These are phyloP conservation scores for Stygiomarasmius scandens DNA, from an alignment of 1,284 basidiomycete species.

Conservation along the genomic window DNA sequence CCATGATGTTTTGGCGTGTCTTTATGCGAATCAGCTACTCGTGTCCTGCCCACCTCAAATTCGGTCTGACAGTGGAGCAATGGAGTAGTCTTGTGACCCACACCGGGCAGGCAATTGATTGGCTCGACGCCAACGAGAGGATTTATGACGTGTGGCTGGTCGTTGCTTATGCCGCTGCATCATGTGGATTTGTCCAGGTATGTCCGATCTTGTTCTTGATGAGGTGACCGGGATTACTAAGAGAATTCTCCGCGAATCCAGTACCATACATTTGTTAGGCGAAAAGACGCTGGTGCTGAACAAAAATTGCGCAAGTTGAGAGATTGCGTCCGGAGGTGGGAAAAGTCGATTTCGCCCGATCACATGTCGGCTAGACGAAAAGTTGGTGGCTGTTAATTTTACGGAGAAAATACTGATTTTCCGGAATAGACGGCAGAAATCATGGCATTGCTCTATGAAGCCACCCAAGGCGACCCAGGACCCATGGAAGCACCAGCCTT, in stretches of 20 bases:
- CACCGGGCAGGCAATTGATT: constrained; percentile 84
- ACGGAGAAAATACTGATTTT: constrained; percentile 14
- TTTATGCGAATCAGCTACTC: constrained; percentile 94
- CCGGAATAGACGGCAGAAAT: constrained; percentile 82
- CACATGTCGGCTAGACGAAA: constrained; percentile 92
- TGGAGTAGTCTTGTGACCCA: constrained; percentile 77
- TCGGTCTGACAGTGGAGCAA: constrained; percentile 77
- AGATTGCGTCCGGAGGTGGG: constrained; percentile 85
- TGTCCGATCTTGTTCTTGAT: constrained; percentile 23
- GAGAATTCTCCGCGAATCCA: constrained; percentile 32
- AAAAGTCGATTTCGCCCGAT: constrained; percentile 75
- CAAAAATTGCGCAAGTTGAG: constrained; percentile 77
- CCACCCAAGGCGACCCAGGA: constrained; percentile 73
- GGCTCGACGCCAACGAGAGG: constrained; percentile 82
- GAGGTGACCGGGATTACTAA: not conserved
- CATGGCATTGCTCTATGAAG: constrained; percentile 89
- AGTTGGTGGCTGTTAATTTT: constrained; percentile 47
- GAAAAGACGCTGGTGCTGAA: constrained; percentile 76
- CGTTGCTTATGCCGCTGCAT: constrained; percentile 87
- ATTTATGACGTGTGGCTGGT: constrained; percentile 87
- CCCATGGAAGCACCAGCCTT: constrained; percentile 62
- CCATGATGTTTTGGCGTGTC: constrained; percentile 90
- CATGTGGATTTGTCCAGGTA: constrained; percentile 89
- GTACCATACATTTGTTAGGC: constrained; percentile 92
- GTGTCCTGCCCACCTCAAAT: constrained; percentile 83